Evolutionary conservation across 2,329 filamentous ascomycete species (phyloP).

Genomic region (Aspergillus unguis): DNA sequence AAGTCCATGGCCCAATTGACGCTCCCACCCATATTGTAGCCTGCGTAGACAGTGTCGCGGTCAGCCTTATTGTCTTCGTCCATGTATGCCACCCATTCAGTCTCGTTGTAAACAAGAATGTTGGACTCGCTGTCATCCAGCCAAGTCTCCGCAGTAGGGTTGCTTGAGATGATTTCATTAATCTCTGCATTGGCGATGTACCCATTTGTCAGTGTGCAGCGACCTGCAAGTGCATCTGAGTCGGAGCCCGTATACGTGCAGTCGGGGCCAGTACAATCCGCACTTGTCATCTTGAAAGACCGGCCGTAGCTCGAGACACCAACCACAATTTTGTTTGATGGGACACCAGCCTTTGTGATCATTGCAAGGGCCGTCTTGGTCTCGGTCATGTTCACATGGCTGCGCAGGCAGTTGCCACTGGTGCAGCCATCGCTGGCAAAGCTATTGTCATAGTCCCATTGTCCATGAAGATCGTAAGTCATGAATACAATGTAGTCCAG

Average conservation of each 20-base stretch:
- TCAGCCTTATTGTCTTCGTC: neutral
- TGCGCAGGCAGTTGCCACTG: conserved; percentile 9
- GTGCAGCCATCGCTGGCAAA: conserved; percentile 5
- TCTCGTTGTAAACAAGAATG: conserved; percentile 2
- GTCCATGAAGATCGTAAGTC: conserved; percentile 3
- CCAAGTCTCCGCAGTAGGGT: neutral
- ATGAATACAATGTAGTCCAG: conserved; percentile 21
- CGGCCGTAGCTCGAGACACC: conserved; percentile 4
- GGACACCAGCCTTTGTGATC: conserved; percentile 8
- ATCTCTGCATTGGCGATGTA: conserved; percentile 7
- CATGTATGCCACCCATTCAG: conserved; percentile 7
- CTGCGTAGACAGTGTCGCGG: neutral
- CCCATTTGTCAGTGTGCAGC: neutral
- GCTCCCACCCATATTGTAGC: conserved; percentile 27
- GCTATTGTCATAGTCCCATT: conserved; percentile 4
- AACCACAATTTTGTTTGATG: conserved; percentile 1
- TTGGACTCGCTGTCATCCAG: neutral
- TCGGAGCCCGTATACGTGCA: neutral
- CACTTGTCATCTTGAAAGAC: neutral
- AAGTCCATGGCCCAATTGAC: conserved; percentile 37
- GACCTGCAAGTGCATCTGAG: conserved; percentile 1
- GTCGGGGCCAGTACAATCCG: neutral
- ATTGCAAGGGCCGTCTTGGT: neutral
- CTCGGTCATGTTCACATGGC: conserved; percentile 11
- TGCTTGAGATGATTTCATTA: neutral